Evolutionary conservation across 2,329 filamentous ascomycete species (phyloP), one percentile per base, ranked within the genome.

Genomic region (Fonsecaea pedrosoi): DNA sequence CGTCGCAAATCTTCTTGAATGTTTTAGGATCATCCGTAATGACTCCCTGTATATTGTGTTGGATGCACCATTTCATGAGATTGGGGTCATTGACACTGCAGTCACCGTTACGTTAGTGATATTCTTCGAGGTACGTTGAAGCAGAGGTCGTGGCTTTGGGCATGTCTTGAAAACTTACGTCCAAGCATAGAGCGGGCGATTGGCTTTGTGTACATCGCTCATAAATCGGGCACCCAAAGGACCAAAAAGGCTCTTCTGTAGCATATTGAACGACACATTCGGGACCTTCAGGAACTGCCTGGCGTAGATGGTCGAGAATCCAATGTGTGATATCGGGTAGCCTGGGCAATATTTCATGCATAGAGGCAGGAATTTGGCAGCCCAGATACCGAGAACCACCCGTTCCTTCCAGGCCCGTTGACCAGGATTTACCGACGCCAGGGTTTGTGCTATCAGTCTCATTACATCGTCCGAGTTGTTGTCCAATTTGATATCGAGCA

Each of bases 301-400:
- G 1, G 93, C 91, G 78, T 93, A 91, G 40, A 71, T 66, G 9
- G 81, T 70, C 40, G 80, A 79, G 63, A 78, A 78, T 40, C 80
- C 78, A 67, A 83, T 81, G 35, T 83, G 74, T 3, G 75, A 70
- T n/a, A 80, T 72, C 3, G 76, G 73, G 57, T 76, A 81, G 8
- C 57, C 66, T 4, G 79, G 77, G 3, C 81, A 84, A 74, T 89
- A 82, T 45, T 83, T 78, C 59, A 83, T 81, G 72, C 87, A 87
- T 3, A 90, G 80, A 7, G 87, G 84, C 18, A 96, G 81, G 78
- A 90, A 94, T 73, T 87, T 87, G 18, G 88, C 85, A 59, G 89
- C 89, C 94, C 94, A 97, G 75, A 89, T 90, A 54, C 94, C 94
- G 0, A 97, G 81, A 0, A 96, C 82, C 59, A 97, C 84, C 34